Percentiles rank a stretch among this genome's conserved stretches.
phyloP scores from a whole-genome alignment of 495 filamentous ascomycete species.

The Aspergillus taichungensis region DNA sequence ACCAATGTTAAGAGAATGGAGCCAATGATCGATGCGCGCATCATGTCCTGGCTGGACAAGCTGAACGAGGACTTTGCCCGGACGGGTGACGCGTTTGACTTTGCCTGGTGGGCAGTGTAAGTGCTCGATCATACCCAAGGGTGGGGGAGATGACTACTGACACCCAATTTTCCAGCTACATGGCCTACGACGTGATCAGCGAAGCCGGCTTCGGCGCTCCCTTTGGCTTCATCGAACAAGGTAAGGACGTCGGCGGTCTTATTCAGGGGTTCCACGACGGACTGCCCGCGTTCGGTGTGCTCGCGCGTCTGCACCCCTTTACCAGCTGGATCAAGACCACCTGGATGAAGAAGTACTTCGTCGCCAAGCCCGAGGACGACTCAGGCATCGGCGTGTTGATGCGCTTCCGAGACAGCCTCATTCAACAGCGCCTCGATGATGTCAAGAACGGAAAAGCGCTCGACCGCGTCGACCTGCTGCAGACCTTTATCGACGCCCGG shows the following conservation, averaged over 20 bases:
- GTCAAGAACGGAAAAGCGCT: conserved; percentile 21
- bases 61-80: conserved; percentile 33
- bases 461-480: conserved; percentile 17
- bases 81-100: conserved; percentile 39
- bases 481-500: conserved; percentile 35
- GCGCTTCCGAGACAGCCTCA: conserved; percentile 43
- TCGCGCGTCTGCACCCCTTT: conserved; percentile 43
- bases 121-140: conserved; percentile 5
- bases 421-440: conserved; percentile 28
- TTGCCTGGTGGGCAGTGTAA: conserved; percentile 43
- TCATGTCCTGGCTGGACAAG: conserved; percentile 35
- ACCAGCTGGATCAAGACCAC: conserved; percentile 46
- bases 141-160: neutral
- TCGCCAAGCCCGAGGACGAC: conserved; percentile 46
- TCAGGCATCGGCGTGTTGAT: conserved; percentile 33
- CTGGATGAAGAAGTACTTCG: conserved; percentile 44
- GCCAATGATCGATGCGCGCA: conserved; percentile 35
- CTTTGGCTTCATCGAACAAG: conserved; percentile 52
- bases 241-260: conserved; percentile 47
- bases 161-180: conserved; percentile 20
- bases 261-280: conserved; percentile 43
- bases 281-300: conserved; percentile 39
- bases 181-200: conserved; percentile 57
- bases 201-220: conserved; percentile 55
- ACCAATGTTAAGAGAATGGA: conserved; percentile 47